These are phyloP conservation scores for Solanum lycopersicoides DNA, from an alignment of 257 asterid genomes.

Conservation along the genomic window DNA sequence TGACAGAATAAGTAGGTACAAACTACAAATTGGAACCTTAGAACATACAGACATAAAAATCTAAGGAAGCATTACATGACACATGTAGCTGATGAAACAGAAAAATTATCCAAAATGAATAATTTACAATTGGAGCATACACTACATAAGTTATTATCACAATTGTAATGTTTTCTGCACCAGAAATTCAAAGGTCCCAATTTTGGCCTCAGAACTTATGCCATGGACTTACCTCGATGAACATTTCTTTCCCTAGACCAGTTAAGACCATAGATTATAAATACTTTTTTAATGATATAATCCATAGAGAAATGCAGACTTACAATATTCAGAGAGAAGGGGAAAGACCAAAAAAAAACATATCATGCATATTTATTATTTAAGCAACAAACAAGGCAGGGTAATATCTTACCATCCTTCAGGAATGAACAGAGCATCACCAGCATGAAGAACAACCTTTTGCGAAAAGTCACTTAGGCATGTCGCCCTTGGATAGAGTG, in stretches of 20 bases:
- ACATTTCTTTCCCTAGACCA: not conserved
- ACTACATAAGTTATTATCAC: not conserved
- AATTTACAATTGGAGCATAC: not conserved
- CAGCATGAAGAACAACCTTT: slow-evolving; percentile 78
- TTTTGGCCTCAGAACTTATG: not conserved
- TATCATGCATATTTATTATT: not conserved
- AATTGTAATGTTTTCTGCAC: not conserved
- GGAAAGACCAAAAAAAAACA: not conserved
- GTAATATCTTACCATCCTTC: slow-evolving; percentile 75
- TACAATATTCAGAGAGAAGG: not conserved
- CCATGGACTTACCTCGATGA: not conserved
- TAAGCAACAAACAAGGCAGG: not conserved
- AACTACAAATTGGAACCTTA: not conserved
- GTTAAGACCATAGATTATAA: not conserved
- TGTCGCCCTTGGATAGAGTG: slow-evolving; percentile 64
- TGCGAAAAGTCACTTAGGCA: slow-evolving; percentile 43
- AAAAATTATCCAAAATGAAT: not conserved
- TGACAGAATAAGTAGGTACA: not conserved
- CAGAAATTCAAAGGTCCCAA: not conserved
- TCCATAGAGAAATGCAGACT: not conserved
- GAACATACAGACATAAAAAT: not conserved
- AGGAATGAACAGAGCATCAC: slow-evolving; percentile 92
- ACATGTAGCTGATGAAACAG: not conserved
- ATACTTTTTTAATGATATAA: not conserved
- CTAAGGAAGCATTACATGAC: not conserved